Percentiles rank a stretch among this genome's conserved stretches.
These are phyloP conservation scores for Streptanthus diversifolius DNA, from an alignment of 345 rosid genomes.

Conservation along the genomic window DNA sequence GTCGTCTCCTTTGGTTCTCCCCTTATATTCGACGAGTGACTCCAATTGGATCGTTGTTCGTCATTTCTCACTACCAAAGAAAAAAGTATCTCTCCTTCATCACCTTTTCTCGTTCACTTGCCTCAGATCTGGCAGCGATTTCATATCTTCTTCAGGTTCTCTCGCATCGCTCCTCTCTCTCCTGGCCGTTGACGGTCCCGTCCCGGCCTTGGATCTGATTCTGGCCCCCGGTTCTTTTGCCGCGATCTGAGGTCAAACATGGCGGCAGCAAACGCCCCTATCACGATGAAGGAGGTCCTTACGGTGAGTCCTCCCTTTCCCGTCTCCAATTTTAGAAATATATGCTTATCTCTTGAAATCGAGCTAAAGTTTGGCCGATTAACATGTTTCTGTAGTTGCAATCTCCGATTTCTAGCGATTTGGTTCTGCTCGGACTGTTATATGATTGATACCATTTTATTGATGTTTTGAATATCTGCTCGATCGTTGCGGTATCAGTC, in stretches of 20 bases:
- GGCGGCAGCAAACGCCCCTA: slow-evolving; percentile 96
- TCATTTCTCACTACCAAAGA: slow-evolving; percentile 23
- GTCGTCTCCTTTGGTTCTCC: slow-evolving; percentile 28
- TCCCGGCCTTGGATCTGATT: slow-evolving; percentile 36
- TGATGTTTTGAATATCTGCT: not conserved
- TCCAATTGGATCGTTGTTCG: slow-evolving; percentile 34
- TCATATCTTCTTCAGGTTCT: slow-evolving; percentile 7
- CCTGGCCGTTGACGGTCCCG: slow-evolving; percentile 36
- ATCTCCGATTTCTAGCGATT: slow-evolving; percentile 14
- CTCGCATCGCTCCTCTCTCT: slow-evolving; percentile 15
- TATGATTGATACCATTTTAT: slow-evolving; percentile 1
- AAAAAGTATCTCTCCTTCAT: not conserved
- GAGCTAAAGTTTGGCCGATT: slow-evolving; percentile 14
- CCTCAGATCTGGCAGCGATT: slow-evolving; percentile 35
- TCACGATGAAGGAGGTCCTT: slow-evolving; percentile 91
- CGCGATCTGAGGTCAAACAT: slow-evolving; percentile 48
- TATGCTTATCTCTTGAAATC: slow-evolving; percentile 16
- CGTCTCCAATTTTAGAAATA: not conserved
- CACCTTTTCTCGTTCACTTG: slow-evolving; percentile 17
- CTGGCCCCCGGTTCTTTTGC: slow-evolving; percentile 10
- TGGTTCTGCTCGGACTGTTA: slow-evolving; percentile 1
- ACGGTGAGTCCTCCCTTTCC: slow-evolving; percentile 51
- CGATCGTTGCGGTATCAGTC: slow-evolving; percentile 14
- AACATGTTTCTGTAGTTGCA: slow-evolving; percentile 4
- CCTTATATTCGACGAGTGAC: slow-evolving; percentile 29